Conservation (phyloP, 2,329 filamentous ascomycete species). For the Aphanocladium album region DNA sequence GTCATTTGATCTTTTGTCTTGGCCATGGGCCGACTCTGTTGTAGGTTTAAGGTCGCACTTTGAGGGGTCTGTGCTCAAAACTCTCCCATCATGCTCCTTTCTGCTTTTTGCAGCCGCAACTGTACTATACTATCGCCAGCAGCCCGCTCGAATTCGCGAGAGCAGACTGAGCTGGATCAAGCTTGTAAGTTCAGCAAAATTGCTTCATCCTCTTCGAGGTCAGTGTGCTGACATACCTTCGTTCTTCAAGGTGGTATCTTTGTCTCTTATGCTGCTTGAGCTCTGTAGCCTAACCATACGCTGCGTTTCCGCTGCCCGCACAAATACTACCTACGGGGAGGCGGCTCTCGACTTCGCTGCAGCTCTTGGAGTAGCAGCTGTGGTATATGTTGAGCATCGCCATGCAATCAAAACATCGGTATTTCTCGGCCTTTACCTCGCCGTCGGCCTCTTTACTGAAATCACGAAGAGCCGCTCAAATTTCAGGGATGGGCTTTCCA, state of each 20-base stretch:
- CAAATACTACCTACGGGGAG: background rate
- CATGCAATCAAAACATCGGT: background rate
- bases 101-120: background rate
- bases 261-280: background rate
- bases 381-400: background rate
- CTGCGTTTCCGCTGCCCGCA: slow-evolving; percentile 7
- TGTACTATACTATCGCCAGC: background rate
- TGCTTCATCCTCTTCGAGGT: no score
- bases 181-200: background rate
- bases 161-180: background rate
- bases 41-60: background rate
- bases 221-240: background rate
- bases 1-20: no score
- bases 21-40: background rate
- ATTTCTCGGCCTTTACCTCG: background rate
- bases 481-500: background rate
- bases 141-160: background rate
- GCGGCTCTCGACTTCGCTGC: background rate
- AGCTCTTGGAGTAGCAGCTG: background rate
- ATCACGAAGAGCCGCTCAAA: background rate
- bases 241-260: background rate
- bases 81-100: background rate
- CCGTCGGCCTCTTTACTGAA: background rate
- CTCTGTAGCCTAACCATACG: background rate
- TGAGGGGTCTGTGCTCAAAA: background rate